These are phyloP conservation scores for Urostyla sp. DNA, from an alignment of 73 alveolate species.

Conservation along the genomic window DNA sequence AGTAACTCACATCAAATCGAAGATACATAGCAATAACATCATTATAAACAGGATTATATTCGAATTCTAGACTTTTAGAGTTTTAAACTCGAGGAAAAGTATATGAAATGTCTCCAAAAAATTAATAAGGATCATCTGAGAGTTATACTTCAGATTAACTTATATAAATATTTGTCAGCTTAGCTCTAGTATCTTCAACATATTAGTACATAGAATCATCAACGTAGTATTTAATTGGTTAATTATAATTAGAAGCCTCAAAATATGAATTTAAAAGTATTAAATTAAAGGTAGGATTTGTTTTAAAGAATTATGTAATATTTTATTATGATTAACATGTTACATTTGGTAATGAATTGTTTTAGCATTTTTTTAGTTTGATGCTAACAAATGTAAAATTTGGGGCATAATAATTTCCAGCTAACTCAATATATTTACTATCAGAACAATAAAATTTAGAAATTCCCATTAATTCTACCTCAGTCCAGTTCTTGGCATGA, in stretches of 20 bases:
- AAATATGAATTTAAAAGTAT: constrained; percentile 12
- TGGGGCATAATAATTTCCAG: constrained; percentile 12
- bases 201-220: constrained; percentile 38
- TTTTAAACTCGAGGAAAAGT: constrained; percentile 6
- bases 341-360: not conserved
- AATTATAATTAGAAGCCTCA: not conserved
- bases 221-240: not conserved
- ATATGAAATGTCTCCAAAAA: not conserved
- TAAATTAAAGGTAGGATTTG: constrained; percentile 17
- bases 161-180: constrained; percentile 19
- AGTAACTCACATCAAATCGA: constrained; percentile 12
- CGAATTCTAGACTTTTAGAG: not conserved
- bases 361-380: constrained; percentile 37
- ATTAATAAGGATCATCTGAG: constrained; percentile 7
- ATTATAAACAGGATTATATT: constrained; percentile 4
- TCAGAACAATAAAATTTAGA: not conserved
- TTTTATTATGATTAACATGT: too few species aligned
- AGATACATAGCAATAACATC: constrained; percentile 16
- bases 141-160: not conserved
- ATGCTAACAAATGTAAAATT: constrained; percentile 5
- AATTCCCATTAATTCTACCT: not conserved
- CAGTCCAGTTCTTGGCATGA: not conserved
- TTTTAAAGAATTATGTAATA: not conserved
- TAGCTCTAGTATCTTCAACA: not conserved
- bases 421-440: not conserved